These are phyloP conservation scores for Bipolaris gigantea DNA, from an alignment of 2,329 filamentous ascomycete genomes.

Conservation along the genomic window DNA sequence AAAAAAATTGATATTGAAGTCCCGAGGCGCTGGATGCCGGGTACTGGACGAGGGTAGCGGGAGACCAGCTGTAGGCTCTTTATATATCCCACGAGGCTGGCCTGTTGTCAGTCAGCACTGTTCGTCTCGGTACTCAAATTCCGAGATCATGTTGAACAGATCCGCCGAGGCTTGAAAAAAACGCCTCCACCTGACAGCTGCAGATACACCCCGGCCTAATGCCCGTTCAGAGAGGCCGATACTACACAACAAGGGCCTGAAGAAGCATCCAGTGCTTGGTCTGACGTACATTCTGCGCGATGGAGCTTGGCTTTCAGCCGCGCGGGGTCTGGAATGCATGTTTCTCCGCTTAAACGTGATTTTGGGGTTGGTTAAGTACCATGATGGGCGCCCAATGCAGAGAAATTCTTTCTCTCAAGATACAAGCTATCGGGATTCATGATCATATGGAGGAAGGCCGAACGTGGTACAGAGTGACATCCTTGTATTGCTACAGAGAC, in stretches of 20 bases:
- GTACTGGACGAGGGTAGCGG: constrained; percentile 14
- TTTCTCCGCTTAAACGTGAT: constrained; percentile 11
- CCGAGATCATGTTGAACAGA: constrained; percentile 13
- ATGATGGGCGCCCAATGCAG: constrained; percentile 31
- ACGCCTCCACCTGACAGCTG: constrained; percentile 19
- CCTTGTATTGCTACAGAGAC: background rate
- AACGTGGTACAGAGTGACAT: constrained; percentile 1
- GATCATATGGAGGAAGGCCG: constrained; percentile 18
- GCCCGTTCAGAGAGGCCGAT: constrained; percentile 6
- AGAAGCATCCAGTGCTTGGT: constrained; percentile 19
- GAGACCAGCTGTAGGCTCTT: constrained; percentile 18
- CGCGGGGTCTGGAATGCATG: constrained; percentile 12
- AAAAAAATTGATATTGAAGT: constrained; percentile 19
- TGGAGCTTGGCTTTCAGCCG: constrained; percentile 16
- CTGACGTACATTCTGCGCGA: constrained; percentile 17
- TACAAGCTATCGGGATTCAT: constrained; percentile 13
- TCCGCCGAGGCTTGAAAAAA: constrained; percentile 16
- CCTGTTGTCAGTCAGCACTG: background rate
- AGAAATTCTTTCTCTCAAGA: constrained; percentile 23
- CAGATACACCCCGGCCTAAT: constrained; percentile 7
- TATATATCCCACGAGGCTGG: constrained; percentile 22
- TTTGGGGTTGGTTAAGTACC: constrained; percentile 25
- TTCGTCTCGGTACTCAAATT: constrained; percentile 22
- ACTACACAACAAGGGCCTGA: constrained; percentile 12
- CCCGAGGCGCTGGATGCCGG: constrained; percentile 33